phyloP scores from a whole-genome alignment of 495 filamentous ascomycete species.

The Annulohypoxylon maeteangense region DNA sequence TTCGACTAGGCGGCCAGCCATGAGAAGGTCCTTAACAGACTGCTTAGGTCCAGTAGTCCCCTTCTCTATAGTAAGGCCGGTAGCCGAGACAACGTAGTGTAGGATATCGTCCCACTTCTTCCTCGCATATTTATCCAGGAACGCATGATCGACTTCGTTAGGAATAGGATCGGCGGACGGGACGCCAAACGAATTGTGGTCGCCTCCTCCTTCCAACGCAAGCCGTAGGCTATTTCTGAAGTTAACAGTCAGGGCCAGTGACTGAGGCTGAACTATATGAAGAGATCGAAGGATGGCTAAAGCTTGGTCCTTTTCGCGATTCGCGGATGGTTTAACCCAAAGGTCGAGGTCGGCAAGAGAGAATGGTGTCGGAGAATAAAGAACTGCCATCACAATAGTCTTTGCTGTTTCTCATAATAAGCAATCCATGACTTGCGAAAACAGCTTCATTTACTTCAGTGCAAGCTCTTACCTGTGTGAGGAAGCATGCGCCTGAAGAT shows the following conservation, averaged over 20 bases:
- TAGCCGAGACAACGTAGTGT: slow-evolving; percentile 85
- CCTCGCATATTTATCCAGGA: slow-evolving; percentile 87
- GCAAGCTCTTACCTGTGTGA: slow-evolving; percentile 73
- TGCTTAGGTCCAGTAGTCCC: slow-evolving; percentile 67
- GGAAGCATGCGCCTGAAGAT: slow-evolving; percentile 98
- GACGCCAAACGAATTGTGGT: slow-evolving; percentile 89
- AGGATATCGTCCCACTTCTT: slow-evolving; percentile 95
- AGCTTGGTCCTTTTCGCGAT: slow-evolving; percentile 81
- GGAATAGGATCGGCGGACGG: slow-evolving; percentile 71
- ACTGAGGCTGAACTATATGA: slow-evolving; percentile 76
- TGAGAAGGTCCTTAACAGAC: slow-evolving; percentile 83
- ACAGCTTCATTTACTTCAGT: not conserved
- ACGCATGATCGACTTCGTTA: slow-evolving; percentile 67
- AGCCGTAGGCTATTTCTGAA: slow-evolving; percentile 82
- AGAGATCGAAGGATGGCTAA: slow-evolving; percentile 81
- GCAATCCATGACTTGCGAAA: slow-evolving; percentile 6
- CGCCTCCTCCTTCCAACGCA: slow-evolving; percentile 85
- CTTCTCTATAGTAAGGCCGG: slow-evolving; percentile 53
- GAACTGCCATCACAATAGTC: slow-evolving; percentile 90
- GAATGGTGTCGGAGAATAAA: slow-evolving; percentile 85
- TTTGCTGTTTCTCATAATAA: slow-evolving; percentile 70
- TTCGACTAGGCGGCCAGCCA: slow-evolving; percentile 82
- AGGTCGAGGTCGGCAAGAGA: slow-evolving; percentile 78
- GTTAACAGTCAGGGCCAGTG: slow-evolving; percentile 75
- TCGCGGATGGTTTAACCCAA: slow-evolving; percentile 82